Evolutionary conservation across 2,329 filamentous ascomycete species (phyloP).

Genomic region (Fusarium scirpi): DNA sequence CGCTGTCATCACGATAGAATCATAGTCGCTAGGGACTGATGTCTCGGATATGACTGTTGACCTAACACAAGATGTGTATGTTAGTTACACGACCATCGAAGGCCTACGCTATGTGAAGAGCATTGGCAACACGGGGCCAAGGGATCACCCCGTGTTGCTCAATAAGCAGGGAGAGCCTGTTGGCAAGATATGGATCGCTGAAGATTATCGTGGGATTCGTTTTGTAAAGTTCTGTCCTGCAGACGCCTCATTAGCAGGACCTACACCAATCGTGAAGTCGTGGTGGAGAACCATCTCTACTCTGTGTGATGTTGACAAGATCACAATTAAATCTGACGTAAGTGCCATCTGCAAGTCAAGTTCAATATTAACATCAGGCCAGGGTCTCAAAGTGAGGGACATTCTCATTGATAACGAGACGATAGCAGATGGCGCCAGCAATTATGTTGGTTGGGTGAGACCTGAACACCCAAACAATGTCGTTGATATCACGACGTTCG

Average conservation of each 20-base stretch:
- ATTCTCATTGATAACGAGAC: constrained; percentile 10
- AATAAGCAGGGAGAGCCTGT: not conserved
- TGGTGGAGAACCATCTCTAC: constrained; percentile 27
- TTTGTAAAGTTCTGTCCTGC: constrained; percentile 8
- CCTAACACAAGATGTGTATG: constrained; percentile 11
- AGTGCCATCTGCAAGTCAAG: not conserved
- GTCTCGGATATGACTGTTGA: not conserved
- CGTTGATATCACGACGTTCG: constrained; percentile 22
- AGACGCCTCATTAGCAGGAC: constrained; percentile 2
- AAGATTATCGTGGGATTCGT: constrained; percentile 30
- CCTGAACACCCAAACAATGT: constrained; percentile 14
- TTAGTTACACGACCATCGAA: not conserved
- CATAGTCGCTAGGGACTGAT: not conserved
- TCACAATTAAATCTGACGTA: constrained; percentile 15
- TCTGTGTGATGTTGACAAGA: not conserved
- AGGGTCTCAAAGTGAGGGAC: constrained; percentile 27
- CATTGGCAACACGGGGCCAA: constrained; percentile 2
- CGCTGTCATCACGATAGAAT: constrained; percentile 13
- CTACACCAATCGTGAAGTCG: constrained; percentile 16
- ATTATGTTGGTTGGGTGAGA: constrained; percentile 20
- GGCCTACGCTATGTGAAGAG: constrained; percentile 23
- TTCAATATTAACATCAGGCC: not conserved
- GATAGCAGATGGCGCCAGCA: not conserved
- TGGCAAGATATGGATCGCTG: constrained; percentile 27
- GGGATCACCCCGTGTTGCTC: not conserved